A percentile compares a stretch with the other conserved stretches of the same genome.
These are phyloP conservation scores for Fraxinus albicans DNA, from an alignment of 305 asterid species.

Conservation along the genomic window DNA sequence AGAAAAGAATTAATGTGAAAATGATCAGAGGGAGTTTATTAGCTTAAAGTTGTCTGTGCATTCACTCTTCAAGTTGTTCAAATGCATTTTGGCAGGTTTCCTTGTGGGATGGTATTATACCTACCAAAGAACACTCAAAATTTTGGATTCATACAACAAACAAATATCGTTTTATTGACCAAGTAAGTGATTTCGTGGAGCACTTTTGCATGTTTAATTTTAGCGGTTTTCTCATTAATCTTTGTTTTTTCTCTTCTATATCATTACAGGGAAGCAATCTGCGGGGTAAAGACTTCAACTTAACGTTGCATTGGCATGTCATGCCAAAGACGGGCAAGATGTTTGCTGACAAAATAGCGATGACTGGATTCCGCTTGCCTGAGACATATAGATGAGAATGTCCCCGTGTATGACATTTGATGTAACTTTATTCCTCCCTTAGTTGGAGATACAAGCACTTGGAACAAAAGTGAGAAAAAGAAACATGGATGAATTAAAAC, in stretches of 20 bases:
- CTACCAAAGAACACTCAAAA: slow-evolving; percentile 69
- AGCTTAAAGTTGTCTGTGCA: background rate
- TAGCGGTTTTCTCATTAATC: background rate
- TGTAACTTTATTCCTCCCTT: slow-evolving; percentile 24
- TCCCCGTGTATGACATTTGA: background rate
- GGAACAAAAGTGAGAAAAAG: background rate
- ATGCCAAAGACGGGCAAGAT: slow-evolving; percentile 98
- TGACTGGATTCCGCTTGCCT: slow-evolving; percentile 79
- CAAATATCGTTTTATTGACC: slow-evolving; percentile 85
- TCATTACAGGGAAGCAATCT: slow-evolving; percentile 79
- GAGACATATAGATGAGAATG: slow-evolving; percentile 51
- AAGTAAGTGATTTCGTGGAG: slow-evolving; percentile 35
- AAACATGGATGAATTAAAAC: background rate
- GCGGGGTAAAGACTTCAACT: slow-evolving; percentile 71
- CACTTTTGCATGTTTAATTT: background rate
- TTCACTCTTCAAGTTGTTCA: slow-evolving; percentile 16
- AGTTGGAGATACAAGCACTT: slow-evolving; percentile 19
- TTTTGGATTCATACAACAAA: slow-evolving; percentile 77
- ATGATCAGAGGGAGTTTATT: background rate
- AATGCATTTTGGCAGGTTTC: slow-evolving; percentile 57
- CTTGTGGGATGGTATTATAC: slow-evolving; percentile 88
- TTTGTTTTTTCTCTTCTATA: background rate
- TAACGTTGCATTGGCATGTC: slow-evolving; percentile 92
- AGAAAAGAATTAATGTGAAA: background rate
- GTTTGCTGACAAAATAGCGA: slow-evolving; percentile 78